Evolutionary conservation across 768 basidiomycete species (phyloP), one percentile per base, ranked within the genome.

Genomic region (Tulasnella sp.): DNA sequence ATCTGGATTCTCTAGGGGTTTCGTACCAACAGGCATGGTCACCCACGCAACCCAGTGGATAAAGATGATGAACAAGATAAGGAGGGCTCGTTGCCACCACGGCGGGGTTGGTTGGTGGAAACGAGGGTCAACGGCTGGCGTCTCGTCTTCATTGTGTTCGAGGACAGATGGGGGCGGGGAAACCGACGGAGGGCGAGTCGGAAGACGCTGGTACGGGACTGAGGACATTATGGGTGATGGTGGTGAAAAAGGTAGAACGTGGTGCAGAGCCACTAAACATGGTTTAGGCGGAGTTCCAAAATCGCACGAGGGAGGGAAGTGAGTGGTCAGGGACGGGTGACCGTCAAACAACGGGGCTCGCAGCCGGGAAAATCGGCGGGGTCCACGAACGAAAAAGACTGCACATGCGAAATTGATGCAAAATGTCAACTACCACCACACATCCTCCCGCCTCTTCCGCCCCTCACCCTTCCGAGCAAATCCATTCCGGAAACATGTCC

Each of bases 21-120:
- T 27, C 17, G 8, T 21, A n/a, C 55, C 55, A 32, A 57, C 43
- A 21, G 55, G 41, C 8, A 49, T 57, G n/a, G 35, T 17, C 42
- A 46, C 48, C 42, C 42, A 57, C 35, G 43, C 55, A 1, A 48
- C 41, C 40, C 40, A 43, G 42, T 45, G 42, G 2, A 57, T 25
- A 31, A 57, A 32, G 40, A 57, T 49, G 25, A 57, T 37, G 42
- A 57, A 57, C 19, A 45, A 32, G 14, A 57, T 46, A 37, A 57
- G 43, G 17, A 14, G 4, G 4, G 55, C 55, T 11, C 55, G 55
- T 27, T 57, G 55, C 55, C 41, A 45, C 55, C 55, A 57, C 6
- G 41, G 55, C 3, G 55, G 55, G 12, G 55, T 29, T 14, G 41
- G 55, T 11, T 29, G 55, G 55, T 46, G 45, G 55, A 57, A 57